phyloP scores from a whole-genome alignment of 495 filamentous ascomycete genomes.

The Hypoxylon fuscum region DNA sequence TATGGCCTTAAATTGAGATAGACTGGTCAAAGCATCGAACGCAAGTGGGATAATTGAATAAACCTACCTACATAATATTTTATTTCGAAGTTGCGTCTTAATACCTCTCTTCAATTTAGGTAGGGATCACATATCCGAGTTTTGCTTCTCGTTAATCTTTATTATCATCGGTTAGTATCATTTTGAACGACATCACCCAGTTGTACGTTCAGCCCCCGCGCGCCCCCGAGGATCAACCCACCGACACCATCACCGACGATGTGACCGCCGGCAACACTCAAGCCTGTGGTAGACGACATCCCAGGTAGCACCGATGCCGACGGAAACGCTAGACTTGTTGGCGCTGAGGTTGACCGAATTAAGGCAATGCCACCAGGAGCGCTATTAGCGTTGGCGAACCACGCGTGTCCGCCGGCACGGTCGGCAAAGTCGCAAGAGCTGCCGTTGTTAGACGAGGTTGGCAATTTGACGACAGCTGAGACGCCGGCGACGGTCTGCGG shows the following conservation, averaged over 20 bases:
- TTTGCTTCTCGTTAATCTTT: conserved; percentile 45
- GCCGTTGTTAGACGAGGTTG: neutral
- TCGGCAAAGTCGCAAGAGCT: conserved; percentile 47
- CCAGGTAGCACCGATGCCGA: conserved; percentile 46
- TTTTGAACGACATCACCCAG: conserved; percentile 59
- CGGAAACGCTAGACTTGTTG: conserved; percentile 17
- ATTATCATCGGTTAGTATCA: conserved; percentile 68
- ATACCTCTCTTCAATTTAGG: no score
- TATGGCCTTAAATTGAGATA: no score
- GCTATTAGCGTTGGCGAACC: conserved; percentile 46
- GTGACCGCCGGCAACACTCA: conserved; percentile 50
- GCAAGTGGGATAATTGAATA: no score
- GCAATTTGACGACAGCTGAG: neutral
- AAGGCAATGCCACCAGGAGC: conserved; percentile 49
- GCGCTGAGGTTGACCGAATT: conserved; percentile 25
- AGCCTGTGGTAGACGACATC: conserved; percentile 45
- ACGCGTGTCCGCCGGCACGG: conserved; percentile 54
- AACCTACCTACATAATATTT: no score
- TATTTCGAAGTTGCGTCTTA: no score
- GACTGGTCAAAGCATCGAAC: no score
- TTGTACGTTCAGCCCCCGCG: conserved; percentile 61
- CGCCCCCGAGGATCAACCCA: conserved; percentile 57
- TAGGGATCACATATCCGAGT: conserved; percentile 63
- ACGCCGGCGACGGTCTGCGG: neutral
- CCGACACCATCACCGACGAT: conserved; percentile 48